These are phyloP conservation scores for Ascosphaera apis DNA, from an alignment of 2,329 filamentous ascomycete species.

Conservation along the genomic window DNA sequence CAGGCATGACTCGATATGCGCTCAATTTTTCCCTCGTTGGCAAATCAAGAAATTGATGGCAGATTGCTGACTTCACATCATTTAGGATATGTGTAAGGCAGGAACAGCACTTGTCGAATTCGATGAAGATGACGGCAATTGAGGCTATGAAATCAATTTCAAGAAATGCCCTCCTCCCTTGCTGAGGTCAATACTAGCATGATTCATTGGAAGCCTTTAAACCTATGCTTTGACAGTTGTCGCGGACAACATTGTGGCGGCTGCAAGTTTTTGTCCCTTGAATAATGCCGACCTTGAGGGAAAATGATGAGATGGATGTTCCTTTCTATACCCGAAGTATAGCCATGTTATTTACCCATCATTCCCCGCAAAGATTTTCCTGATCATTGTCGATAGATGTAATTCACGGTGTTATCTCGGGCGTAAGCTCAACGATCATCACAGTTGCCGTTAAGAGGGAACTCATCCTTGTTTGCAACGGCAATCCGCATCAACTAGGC, in stretches of 20 bases:
- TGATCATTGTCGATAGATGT: background rate
- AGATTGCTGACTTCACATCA: background rate
- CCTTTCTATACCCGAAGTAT: background rate
- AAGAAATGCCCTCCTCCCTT: no score
- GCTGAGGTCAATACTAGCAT: no score
- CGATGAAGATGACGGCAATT: slow-evolving; percentile 24
- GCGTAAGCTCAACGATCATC: background rate
- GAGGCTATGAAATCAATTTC: background rate
- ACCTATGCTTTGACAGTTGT: background rate
- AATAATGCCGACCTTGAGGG: background rate
- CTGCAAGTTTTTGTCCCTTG: background rate
- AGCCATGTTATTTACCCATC: background rate
- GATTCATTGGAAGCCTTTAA: no score
- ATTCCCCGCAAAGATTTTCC: background rate
- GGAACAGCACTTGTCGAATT: slow-evolving; percentile 54
- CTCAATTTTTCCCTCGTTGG: no score
- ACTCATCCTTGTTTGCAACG: background rate
- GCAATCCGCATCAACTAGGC: no score
- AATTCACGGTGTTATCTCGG: background rate
- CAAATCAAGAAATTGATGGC: no score
- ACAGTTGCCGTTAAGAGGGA: background rate
- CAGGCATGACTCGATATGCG: no score
- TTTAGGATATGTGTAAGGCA: slow-evolving; percentile 53
- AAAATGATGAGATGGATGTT: background rate
- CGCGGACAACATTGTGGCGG: background rate